Base-by-base conservation (phyloP, 2,329 filamentous ascomycete genomes). In the Harringtonia aguacate region DNA sequence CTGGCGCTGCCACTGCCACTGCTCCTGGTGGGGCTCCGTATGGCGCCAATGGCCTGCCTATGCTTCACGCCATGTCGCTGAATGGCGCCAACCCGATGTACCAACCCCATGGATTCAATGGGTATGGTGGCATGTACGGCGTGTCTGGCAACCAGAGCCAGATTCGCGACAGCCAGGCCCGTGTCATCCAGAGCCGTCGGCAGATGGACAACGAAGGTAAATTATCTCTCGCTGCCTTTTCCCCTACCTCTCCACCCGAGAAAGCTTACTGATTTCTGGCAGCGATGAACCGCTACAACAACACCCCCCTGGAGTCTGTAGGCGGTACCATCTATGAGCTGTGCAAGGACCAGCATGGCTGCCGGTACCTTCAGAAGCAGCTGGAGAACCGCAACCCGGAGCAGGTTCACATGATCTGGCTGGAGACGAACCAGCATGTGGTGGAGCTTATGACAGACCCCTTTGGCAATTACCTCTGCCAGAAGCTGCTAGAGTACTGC, bases 381-480 rank as follows among this genome's bases (percentile, higher is more conserved):
- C 74, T 98, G 6, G 92, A 98, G 66, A 90, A 94, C 58, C 84
- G 84, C 54, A 81, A 83, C 53, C 75, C 83, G 6, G 83, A 90
- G 24, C 79, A 94, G 56, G 77, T 95, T 41, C 84, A 94, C 61
- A 81, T 89, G 70, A 97, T 98, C 61, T 98, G 94, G 72, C 72
- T 82, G 27, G 92, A 98, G 70, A 95, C 89, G 43, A 87, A 90
- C 59, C 76, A 84, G 58, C 88, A 97, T 61, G 89, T 98, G 54
- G 82, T 94, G 50, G 92, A 98, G 69, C 73, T 98, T 52, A 98
- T 98, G 92, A 95, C 88, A 48, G 90, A 98, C 65, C 90, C 92
- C 10, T 98, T 98, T 63, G 92, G 92, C 61, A 98, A 98, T 71
- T 98, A 98, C 35, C 80, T 98, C 53, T 97, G 90, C 72, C 92